Evolutionary conservation across 768 basidiomycete genomes (phyloP), one percentile per base, ranked within the genome.

Genomic region (Inosperma sp.): DNA sequence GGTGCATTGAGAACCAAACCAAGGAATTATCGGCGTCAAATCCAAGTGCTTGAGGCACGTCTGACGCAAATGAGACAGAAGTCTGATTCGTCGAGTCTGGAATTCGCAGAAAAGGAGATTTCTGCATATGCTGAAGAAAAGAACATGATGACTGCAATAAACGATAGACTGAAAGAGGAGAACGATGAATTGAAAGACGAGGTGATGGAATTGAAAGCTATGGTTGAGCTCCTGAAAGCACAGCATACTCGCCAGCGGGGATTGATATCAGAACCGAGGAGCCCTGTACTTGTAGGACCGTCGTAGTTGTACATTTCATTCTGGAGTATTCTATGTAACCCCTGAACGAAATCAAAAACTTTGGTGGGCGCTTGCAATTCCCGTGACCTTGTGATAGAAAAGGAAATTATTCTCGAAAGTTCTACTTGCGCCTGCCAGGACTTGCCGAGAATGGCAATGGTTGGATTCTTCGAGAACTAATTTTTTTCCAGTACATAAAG

Each of bases 151-250:
- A 66, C 62, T n/a, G 66, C 72, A 16, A 65, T 69, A n/a, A 86
- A 86, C 56, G 66, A 69, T 39, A 72, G 69, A 48, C 61, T 89
- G 36, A 69, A 72, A 27, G 79, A 81, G 17, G 78, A 85, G 55
- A 91, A 89, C 53, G 51, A 56, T 29, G 67, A 65, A 12, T 51
- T 77, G 39, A 73, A 67, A 52, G 72, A 71, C 33, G 74, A 75
- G 50, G 57, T 72, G 4, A 72, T 88, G 54, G 86, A 88, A 58
- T 64, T 89, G 66, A 75, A 75, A 51, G 83, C 80, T 19, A 87
- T 85, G 75, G 72, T 89, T 9, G 86, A 89, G 58, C 59, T 81
- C 17, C 63, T 88, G 59, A 84, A 78, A 56, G 76, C 72, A 41
- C 78, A 82, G 57, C 66, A 77, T 41, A 77, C 70, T 48, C 80